phyloP scores from a whole-genome alignment of 306 rosid species.

The Corylus avellana region DNA sequence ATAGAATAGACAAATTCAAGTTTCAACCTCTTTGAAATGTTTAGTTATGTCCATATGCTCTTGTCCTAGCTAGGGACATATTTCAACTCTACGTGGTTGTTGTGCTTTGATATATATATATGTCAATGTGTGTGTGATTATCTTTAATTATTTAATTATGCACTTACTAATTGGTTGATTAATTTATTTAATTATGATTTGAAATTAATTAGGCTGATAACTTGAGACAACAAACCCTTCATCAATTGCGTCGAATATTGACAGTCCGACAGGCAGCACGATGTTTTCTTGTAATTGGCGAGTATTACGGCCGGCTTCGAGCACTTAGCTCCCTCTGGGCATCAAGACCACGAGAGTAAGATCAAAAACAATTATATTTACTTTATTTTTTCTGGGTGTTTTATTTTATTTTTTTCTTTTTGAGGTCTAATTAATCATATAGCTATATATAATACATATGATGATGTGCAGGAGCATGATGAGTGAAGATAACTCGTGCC shows the following conservation, averaged over 20 bases:
- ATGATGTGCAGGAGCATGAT: conserved; percentile 52
- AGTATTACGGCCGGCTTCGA: conserved; percentile 76
- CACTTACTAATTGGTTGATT: neutral
- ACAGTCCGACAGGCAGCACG: conserved; percentile 78
- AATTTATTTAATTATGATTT: neutral
- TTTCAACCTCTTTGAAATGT: conserved; percentile 29
- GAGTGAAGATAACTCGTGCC: conserved; percentile 76
- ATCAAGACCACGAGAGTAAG: conserved; percentile 85
- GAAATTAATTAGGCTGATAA: conserved; percentile 72
- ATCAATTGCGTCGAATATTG: conserved; percentile 67
- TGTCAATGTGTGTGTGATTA: neutral
- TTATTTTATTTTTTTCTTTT: no score
- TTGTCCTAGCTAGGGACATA: conserved; percentile 29
- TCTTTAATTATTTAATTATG: neutral
- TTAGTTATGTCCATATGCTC: conserved; percentile 21
- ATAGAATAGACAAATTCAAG: conserved; percentile 36
- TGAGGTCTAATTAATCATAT: no score
- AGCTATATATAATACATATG: no score
- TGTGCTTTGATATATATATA: conserved; percentile 25
- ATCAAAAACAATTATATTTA: neutral
- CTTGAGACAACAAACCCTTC: conserved; percentile 84
- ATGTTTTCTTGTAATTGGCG: conserved; percentile 83
- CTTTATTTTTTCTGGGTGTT: no score
- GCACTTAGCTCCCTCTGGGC: conserved; percentile 96
- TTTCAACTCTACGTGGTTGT: conserved; percentile 33